Evolutionary conservation across 345 rosid genomes (phyloP), one percentile per base, ranked within the genome.

Genomic region (Moricandia arvensis): DNA sequence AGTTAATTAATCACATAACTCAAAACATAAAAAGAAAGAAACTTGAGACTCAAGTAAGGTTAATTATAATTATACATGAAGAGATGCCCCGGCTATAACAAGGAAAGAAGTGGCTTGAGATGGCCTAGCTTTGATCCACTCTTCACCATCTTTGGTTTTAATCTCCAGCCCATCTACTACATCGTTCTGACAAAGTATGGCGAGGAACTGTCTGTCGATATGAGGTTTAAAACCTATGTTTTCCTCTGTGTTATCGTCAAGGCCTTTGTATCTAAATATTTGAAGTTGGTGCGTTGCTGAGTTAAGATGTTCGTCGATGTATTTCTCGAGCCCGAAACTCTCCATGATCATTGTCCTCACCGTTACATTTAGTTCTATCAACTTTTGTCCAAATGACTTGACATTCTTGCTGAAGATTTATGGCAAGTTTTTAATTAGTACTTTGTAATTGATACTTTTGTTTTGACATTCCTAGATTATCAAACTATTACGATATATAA

Each of bases 261-360:
- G 1, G 67, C 83, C 8, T 58, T 27, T 67, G 62, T 87, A 83
- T 71, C 82, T 86, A 33, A 81, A 9, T 26, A 88, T 16, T 35
- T 79, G 79, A 24, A 88, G 72, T n/a, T 79, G 82, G 66, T 83
- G 82, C 55, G 43, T 72, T 0, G 80, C 75, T 1, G 84, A 77
- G 13, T 68, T 78, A 12, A 68, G 67, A 60, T 80, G 80, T 7
- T 84, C 83, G 3, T 81, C 85, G 2, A 75, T 55, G 67, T 82
- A 71, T 63, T 81, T 77, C 31, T 75, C 73, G 7, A 80, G 76
- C 0, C 89, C 84, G 41, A 83, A 86, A 78, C 87, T 85, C 76
- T 87, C 91, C 33, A 86, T 80, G 35, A 86, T 71, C 90, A 85
- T 86, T 61, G 74, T 66, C 71, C 66, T 85, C 78, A 85, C 85